A percentile compares a stretch with the other conserved stretches of the same genome.
These are phyloP conservation scores for Halenospora varia DNA, from an alignment of 495 filamentous ascomycete genomes.

Conservation along the genomic window DNA sequence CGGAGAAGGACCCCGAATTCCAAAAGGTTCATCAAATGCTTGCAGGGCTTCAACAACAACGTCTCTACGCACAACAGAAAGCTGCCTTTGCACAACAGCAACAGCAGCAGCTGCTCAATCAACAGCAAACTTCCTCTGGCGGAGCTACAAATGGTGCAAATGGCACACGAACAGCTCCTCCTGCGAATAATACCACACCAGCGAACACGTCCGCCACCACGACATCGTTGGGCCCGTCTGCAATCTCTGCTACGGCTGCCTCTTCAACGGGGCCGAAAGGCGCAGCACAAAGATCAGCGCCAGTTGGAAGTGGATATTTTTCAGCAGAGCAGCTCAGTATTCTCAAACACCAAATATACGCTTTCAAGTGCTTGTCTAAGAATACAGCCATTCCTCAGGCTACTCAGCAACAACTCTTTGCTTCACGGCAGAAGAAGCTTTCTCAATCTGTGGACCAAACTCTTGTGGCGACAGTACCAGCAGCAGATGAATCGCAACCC, in stretches of 20 bases:
- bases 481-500: conserved; percentile 45
- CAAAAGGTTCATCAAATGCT: conserved; percentile 68
- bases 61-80: conserved; percentile 46
- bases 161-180: conserved; percentile 32
- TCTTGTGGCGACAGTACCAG: conserved; percentile 46
- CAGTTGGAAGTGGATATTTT: conserved; percentile 51
- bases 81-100: conserved; percentile 34
- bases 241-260: conserved; percentile 44
- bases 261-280: conserved; percentile 28
- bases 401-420: conserved; percentile 72
- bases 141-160: conserved; percentile 45
- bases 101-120: conserved; percentile 44
- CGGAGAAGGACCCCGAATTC: conserved; percentile 74
- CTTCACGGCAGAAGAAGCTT: conserved; percentile 61
- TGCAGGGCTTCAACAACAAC: conserved; percentile 59
- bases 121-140: conserved; percentile 30
- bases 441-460: conserved; percentile 54
- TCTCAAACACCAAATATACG: conserved; percentile 72
- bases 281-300: conserved; percentile 32
- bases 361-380: conserved; percentile 78
- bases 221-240: conserved; percentile 31
- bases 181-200: conserved; percentile 20
- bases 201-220: conserved; percentile 35
- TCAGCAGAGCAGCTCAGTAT: conserved; percentile 65
- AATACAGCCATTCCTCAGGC: conserved; percentile 71